A percentile compares a stretch with the other conserved stretches of the same genome.
Conservation (phyloP, 805 yeast genomes). For the Saccharomyces jurei region DNA sequence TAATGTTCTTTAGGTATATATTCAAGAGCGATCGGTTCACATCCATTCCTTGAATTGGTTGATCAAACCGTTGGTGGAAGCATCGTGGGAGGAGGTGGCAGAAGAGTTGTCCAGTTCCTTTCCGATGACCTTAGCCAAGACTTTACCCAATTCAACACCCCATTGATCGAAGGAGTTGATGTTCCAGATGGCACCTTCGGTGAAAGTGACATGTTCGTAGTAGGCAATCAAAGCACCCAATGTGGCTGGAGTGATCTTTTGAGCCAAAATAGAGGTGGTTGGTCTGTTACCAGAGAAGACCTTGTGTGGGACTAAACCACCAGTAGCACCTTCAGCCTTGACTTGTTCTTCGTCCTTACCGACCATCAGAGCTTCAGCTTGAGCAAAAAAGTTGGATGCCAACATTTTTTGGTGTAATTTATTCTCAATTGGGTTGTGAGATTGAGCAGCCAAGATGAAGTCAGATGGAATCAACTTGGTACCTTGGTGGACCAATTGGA, state of each 20-base stretch:
- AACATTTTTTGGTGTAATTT: slow-evolving; percentile 95
- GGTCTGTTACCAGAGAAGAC: slow-evolving; percentile 97
- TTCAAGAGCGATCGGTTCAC: slow-evolving; percentile 8
- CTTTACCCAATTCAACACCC: slow-evolving; percentile 99
- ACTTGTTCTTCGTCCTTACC: slow-evolving; percentile 85
- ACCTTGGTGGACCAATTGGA: slow-evolving; percentile 99
- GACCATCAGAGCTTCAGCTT: slow-evolving; percentile 94
- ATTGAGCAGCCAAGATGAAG: slow-evolving; percentile 92
- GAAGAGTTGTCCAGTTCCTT: slow-evolving; percentile 65
- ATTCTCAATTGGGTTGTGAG: slow-evolving; percentile 93
- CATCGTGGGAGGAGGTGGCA: slow-evolving; percentile 66
- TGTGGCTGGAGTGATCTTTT: slow-evolving; percentile 92
- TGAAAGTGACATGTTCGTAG: slow-evolving; percentile 95
- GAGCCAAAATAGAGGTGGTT: slow-evolving; percentile 92
- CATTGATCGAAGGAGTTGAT: slow-evolving; percentile 99
- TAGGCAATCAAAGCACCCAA: slow-evolving; percentile 94
- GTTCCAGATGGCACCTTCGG: slow-evolving; percentile 99
- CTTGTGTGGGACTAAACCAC: slow-evolving; percentile 87
- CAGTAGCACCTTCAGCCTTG: slow-evolving; percentile 81
- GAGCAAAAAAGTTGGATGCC: slow-evolving; percentile 98
- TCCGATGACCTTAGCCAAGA: slow-evolving; percentile 91
- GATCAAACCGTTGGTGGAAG: slow-evolving; percentile 85
- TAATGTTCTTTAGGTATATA: background rate
- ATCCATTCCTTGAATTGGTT: slow-evolving; percentile 91
- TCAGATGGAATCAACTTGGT: slow-evolving; percentile 95